Conservation (phyloP, 139 green algal species). For the Chlamydomonas sp. region DNA sequence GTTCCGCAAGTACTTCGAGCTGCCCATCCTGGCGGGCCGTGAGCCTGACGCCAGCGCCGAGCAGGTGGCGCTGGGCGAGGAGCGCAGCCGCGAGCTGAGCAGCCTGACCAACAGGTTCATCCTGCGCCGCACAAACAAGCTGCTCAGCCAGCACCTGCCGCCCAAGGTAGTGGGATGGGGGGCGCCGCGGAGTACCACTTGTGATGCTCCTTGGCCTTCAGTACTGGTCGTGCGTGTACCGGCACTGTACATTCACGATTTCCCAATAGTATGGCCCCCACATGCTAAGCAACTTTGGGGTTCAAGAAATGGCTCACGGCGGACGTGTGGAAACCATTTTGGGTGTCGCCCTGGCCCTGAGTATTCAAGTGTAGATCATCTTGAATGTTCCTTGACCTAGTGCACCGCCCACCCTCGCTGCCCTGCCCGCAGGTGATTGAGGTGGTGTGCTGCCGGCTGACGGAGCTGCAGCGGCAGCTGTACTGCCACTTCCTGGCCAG, state of each 20-base stretch:
- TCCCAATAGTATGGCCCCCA: too few species aligned
- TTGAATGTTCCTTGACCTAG: neutral
- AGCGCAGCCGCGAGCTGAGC: slow-evolving; percentile 84
- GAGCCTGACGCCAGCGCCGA: slow-evolving; percentile 51
- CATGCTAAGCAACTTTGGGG: too few species aligned
- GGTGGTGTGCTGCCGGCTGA: slow-evolving; percentile 95
- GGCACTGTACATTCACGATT: too few species aligned
- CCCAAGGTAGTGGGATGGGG: slow-evolving; percentile 84
- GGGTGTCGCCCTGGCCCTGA: too few species aligned
- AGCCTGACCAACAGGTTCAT: slow-evolving; percentile 98
- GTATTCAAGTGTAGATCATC: neutral
- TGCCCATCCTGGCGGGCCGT: slow-evolving; percentile 79
- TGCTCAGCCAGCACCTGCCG: slow-evolving; percentile 95
- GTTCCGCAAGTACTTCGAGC: slow-evolving; percentile 52
- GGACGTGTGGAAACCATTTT: too few species aligned
- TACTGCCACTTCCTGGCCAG: slow-evolving; percentile 94
- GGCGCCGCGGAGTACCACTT: neutral
- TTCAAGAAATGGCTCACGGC: too few species aligned
- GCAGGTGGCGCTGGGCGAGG: slow-evolving; percentile 59
- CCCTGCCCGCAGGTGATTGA: slow-evolving; percentile 81
- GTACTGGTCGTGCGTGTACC: too few species aligned
- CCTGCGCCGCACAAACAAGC: slow-evolving; percentile 94
- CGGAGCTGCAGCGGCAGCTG: slow-evolving; percentile 87
- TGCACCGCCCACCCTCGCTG: neutral
- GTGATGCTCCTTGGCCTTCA: too few species aligned